Percentiles rank a stretch among this genome's conserved stretches.
These are phyloP conservation scores for Sedum album DNA, from an alignment of 164 flowering plant genomes.

Conservation along the genomic window DNA sequence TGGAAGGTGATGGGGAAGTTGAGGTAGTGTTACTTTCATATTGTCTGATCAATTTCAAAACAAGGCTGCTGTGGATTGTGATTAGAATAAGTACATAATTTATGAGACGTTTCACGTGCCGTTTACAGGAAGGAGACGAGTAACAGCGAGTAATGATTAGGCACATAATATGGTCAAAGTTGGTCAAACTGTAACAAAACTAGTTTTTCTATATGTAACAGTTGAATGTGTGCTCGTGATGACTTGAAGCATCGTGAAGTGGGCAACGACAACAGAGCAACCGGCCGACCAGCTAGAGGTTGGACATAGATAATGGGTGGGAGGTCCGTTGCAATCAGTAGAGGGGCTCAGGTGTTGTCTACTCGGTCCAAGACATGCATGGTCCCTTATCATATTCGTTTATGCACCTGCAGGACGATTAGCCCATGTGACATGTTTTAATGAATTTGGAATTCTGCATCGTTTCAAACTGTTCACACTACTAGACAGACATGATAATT, in stretches of 20 bases:
- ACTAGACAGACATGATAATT: background rate
- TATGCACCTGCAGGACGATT: background rate
- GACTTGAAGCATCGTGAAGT: background rate
- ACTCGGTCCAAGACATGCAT: background rate
- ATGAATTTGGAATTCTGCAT: background rate
- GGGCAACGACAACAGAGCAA: background rate
- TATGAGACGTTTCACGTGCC: slow-evolving; percentile 20
- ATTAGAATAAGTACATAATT: background rate
- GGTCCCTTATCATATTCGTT: background rate
- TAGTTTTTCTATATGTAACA: no score
- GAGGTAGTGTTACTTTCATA: no score
- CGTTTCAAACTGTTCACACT: slow-evolving; percentile 3
- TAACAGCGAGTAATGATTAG: background rate
- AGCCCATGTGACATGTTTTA: background rate
- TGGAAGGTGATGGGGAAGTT: background rate
- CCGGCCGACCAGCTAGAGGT: background rate
- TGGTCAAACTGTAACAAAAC: no score
- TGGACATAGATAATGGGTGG: background rate
- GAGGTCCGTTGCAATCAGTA: slow-evolving; percentile 1
- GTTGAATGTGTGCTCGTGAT: no score
- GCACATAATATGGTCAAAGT: background rate
- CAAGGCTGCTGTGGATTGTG: background rate
- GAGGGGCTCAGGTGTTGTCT: background rate
- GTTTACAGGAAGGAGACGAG: slow-evolving; percentile 11
- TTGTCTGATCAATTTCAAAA: slow-evolving; percentile 1